These are phyloP conservation scores for Prunus armeniaca DNA, from an alignment of 306 rosid species.

Conservation along the genomic window DNA sequence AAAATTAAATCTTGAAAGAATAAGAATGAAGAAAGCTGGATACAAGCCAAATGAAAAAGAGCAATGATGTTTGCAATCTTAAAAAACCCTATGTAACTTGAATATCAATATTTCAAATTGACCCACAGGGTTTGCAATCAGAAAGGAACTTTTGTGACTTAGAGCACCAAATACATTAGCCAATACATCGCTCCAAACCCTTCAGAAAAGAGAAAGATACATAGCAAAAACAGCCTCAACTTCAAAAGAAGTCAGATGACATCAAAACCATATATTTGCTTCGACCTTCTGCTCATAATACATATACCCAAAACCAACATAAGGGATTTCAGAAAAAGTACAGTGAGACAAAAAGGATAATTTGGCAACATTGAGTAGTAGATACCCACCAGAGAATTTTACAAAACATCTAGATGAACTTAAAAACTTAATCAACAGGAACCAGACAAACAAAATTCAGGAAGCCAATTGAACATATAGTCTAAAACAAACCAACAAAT, in stretches of 20 bases:
- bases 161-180: neutral
- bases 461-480: neutral
- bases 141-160: too few relatives aligned
- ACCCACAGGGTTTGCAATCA: too few relatives aligned
- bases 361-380: neutral
- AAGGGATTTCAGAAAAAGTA: neutral
- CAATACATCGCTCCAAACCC: neutral
- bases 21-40: neutral
- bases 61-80: neutral
- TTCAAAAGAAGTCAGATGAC: neutral
- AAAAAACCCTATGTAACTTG: neutral
- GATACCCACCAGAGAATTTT: neutral
- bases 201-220: neutral
- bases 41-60: neutral
- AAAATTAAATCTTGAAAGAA: neutral
- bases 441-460: neutral
- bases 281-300: too few relatives aligned
- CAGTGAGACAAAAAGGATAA: neutral
- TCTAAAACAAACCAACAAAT: too few relatives aligned
- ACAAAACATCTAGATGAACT: neutral
- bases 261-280: too few relatives aligned
- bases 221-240: neutral
- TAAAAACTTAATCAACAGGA: neutral
- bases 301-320: neutral
- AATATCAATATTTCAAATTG: too few relatives aligned